These are phyloP conservation scores for Quercus engelmannii DNA, from an alignment of 306 rosid species.

Conservation along the genomic window DNA sequence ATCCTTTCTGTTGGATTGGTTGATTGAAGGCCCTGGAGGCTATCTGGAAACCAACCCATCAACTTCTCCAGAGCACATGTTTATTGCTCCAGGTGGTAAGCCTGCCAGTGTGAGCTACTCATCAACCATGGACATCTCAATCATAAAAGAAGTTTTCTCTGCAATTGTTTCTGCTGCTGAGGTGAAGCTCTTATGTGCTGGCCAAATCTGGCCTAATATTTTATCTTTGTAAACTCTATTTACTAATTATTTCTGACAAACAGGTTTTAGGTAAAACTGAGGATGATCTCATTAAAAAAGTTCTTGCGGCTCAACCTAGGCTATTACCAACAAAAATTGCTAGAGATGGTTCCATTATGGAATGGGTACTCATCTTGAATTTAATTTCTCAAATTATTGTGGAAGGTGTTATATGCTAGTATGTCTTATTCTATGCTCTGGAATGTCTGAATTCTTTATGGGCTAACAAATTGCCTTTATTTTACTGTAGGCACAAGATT, in stretches of 20 bases:
- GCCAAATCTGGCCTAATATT: slow-evolving; percentile 8
- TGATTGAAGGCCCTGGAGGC: slow-evolving; percentile 78
- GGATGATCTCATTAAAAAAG: slow-evolving; percentile 59
- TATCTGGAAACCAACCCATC: slow-evolving; percentile 92
- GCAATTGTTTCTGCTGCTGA: slow-evolving; percentile 71
- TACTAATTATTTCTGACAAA: slow-evolving; percentile 10
- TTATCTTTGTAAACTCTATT: neutral
- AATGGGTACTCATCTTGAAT: slow-evolving; percentile 67
- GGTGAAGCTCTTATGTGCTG: slow-evolving; percentile 44
- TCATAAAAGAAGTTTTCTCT: slow-evolving; percentile 82
- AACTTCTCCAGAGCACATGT: slow-evolving; percentile 98
- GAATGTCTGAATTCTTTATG: slow-evolving; percentile 3
- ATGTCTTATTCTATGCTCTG: slow-evolving; percentile 4
- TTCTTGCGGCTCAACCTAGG: slow-evolving; percentile 50
- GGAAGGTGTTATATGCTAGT: slow-evolving; percentile 3
- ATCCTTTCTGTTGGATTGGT: slow-evolving; percentile 95
- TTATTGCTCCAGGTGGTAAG: slow-evolving; percentile 73
- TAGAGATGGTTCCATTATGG: slow-evolving; percentile 88
- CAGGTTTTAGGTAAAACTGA: slow-evolving; percentile 74
- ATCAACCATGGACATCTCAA: slow-evolving; percentile 90
- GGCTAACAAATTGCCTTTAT: neutral
- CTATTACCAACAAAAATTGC: slow-evolving; percentile 70
- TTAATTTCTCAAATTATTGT: neutral
- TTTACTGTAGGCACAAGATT: slow-evolving; percentile 71
- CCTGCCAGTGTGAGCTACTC: slow-evolving; percentile 97